phyloP scores from a whole-genome alignment of 306 rosid genomes.

The Fragaria vesca region DNA sequence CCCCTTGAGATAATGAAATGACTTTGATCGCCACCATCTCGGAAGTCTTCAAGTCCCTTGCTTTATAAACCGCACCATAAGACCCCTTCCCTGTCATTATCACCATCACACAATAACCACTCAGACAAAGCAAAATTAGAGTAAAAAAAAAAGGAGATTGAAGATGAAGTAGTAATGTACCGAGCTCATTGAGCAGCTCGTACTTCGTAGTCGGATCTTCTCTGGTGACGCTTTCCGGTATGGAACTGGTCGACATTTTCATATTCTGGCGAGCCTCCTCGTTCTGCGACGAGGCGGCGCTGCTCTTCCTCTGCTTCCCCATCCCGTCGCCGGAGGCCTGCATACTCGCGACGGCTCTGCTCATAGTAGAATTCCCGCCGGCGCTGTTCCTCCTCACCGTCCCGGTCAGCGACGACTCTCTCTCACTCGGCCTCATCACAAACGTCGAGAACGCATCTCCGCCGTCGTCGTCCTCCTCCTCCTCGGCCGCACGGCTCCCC shows the following conservation, averaged over 20 bases:
- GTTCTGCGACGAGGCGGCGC: slow-evolving; percentile 55
- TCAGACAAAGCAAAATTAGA: neutral
- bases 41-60: slow-evolving; percentile 84
- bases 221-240: slow-evolving; percentile 81
- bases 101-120: slow-evolving; percentile 12
- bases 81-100: slow-evolving; percentile 85
- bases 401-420: slow-evolving; percentile 67
- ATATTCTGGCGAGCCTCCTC: slow-evolving; percentile 57
- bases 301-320: slow-evolving; percentile 73
- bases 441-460: slow-evolving; percentile 59
- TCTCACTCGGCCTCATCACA: slow-evolving; percentile 62
- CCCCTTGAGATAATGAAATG: slow-evolving; percentile 91
- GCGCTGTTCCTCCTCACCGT: slow-evolving; percentile 53
- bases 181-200: slow-evolving; percentile 95
- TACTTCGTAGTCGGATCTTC: slow-evolving; percentile 91
- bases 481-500: slow-evolving; percentile 26
- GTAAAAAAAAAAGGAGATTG: neutral
- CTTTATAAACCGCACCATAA: slow-evolving; percentile 95
- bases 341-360: slow-evolving; percentile 93
- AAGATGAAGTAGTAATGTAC: slow-evolving; percentile 30
- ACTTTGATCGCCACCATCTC: slow-evolving; percentile 97
- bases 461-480: slow-evolving; percentile 36
- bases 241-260: slow-evolving; percentile 84
- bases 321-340: slow-evolving; percentile 74
- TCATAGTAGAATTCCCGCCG: slow-evolving; percentile 58